Evolutionary conservation across 1,284 basidiomycete species (phyloP).

Genomic region (Boletus mariae): DNA sequence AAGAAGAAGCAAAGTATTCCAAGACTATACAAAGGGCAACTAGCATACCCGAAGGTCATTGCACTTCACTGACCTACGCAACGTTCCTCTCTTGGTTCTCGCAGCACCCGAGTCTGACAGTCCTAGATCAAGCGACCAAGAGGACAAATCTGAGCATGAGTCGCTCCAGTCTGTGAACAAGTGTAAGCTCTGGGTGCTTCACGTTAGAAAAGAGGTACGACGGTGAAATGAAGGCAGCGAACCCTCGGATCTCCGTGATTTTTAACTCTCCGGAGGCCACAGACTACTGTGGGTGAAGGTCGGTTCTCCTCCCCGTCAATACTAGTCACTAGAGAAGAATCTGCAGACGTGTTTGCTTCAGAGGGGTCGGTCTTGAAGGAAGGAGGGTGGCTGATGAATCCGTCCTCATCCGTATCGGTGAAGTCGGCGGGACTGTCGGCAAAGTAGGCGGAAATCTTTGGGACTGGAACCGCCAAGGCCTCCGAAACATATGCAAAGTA

Average conservation of each 20-base stretch:
- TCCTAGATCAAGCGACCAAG: slow-evolving; percentile 5
- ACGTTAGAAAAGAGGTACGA: not conserved
- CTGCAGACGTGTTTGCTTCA: slow-evolving; percentile 1
- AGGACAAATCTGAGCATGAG: slow-evolving; percentile 7
- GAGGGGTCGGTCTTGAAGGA: slow-evolving; percentile 5
- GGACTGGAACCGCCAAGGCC: slow-evolving; percentile 13
- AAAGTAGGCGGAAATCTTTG: slow-evolving; percentile 7
- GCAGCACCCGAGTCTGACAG: not conserved
- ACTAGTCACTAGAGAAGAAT: slow-evolving; percentile 10
- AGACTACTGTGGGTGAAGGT: not conserved
- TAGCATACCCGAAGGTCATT: slow-evolving; percentile 10
- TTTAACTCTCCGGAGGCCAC: slow-evolving; percentile 10
- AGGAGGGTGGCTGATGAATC: not conserved
- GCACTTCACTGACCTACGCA: slow-evolving; percentile 14
- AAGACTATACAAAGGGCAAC: not conserved
- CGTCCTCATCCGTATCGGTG: not conserved
- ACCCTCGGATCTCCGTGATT: slow-evolving; percentile 7
- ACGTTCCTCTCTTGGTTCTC: not conserved
- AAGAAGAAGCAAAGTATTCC: not conserved
- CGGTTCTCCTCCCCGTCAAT: slow-evolving; percentile 8
- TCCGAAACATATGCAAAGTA: slow-evolving; percentile 13
- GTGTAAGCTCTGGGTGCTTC: not conserved
- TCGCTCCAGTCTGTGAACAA: not conserved
- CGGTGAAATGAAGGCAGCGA: not conserved
- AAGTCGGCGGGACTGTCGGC: not conserved